These are phyloP conservation scores for Spathaspora boniae DNA, from an alignment of 805 yeast species.

Conservation along the genomic window DNA sequence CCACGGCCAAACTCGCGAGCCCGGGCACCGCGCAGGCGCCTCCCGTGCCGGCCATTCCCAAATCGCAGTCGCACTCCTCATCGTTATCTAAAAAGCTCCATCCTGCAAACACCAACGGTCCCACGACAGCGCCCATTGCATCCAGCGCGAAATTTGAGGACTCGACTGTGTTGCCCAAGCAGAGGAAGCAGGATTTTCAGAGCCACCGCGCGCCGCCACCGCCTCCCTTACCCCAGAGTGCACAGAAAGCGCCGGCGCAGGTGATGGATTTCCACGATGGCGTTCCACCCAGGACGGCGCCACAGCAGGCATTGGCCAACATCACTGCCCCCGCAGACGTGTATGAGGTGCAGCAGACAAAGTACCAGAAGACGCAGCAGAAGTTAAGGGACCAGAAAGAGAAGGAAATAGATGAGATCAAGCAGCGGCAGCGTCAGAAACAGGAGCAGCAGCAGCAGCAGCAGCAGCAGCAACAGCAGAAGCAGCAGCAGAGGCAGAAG, in stretches of 20 bases:
- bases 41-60: slow-evolving; percentile 23
- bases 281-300: slow-evolving; percentile 20
- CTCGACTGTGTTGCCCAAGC: slow-evolving; percentile 13
- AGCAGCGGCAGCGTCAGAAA: slow-evolving; percentile 1
- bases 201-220: slow-evolving; percentile 43
- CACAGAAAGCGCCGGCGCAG: slow-evolving; percentile 5
- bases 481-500: slow-evolving; percentile 12
- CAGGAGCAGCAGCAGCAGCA: slow-evolving; percentile 10
- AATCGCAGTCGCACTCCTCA: slow-evolving; percentile 39
- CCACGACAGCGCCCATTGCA: slow-evolving; percentile 38
- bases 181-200: slow-evolving; percentile 23
- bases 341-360: slow-evolving; percentile 6
- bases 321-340: slow-evolving; percentile 9
- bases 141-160: slow-evolving; percentile 27
- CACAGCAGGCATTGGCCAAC: slow-evolving; percentile 18
- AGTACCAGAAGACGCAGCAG: slow-evolving; percentile 9
- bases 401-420: slow-evolving; percentile 6
- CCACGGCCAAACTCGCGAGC: slow-evolving; percentile 11
- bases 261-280: slow-evolving; percentile 15
- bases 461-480: slow-evolving; percentile 10
- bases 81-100: slow-evolving; percentile 30
- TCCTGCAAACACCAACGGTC: slow-evolving; percentile 12
- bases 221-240: slow-evolving; percentile 33
- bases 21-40: slow-evolving; percentile 20
- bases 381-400: slow-evolving; percentile 7